Evolutionary conservation across 73 alveolate genomes (phyloP), one percentile per base, ranked within the genome.

Genomic region (Paramecium pentaurelia): DNA sequence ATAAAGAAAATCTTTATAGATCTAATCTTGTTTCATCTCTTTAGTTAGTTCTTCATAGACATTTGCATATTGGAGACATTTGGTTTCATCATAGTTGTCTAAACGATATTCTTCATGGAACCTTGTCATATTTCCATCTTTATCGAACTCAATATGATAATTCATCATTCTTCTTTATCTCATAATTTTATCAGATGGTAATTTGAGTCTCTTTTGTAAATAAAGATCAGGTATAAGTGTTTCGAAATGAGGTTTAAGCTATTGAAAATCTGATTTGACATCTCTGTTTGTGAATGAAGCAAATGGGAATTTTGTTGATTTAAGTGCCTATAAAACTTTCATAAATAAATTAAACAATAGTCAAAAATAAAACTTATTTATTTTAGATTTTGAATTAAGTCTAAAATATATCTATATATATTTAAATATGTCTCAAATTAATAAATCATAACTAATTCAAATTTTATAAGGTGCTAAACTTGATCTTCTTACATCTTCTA

Each of bases 81-180:
- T 37, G 18, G 58, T 40, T 73, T 73, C 87, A 12, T 73, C 58
- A 9, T 36, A 73, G 6, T 32, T 37, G 18, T 73, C 60, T 37
- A 73, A 25, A 36, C 60, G 54, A 73, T 73, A 73, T 9, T 73
- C 87, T 40, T 73, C 87, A 36, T 73, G 87, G 87, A 73, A 73
- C 40, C 60, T 32, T 2, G 87, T 73, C 60, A 73, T 34, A 38
- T 34, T 73, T 1, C 87, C 87, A 16, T 73, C 87, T 10, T 73
- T 73, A 36, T 73, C 87, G 11, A 73, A 73, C 27, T 73, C 87
- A 22, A 73, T 73, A 4, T 37, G 58, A 73, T 73, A 73, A 73
- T 73, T 40, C 58, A 73, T 73, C 87, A 73, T 73, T 73, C 87
- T 32, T 73, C 87, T 73, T 73, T 40, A 30, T 73, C 87, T 73